phyloP scores from a whole-genome alignment of 768 basidiomycete species.

The Tephrocybe sp. region DNA sequence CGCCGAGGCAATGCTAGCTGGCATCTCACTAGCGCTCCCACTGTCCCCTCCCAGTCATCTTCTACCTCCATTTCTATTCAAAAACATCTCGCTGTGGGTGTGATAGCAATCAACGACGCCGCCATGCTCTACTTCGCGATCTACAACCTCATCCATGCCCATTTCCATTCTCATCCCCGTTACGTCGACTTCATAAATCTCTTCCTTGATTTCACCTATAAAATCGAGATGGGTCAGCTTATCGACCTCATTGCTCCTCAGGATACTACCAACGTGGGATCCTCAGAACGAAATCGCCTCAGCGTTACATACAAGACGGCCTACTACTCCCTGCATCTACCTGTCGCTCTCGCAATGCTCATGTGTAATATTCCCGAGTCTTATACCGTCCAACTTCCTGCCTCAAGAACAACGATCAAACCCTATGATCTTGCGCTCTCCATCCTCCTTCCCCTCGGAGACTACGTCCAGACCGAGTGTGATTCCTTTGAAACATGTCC shows the following conservation, averaged over 20 bases:
- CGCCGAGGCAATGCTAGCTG: slow-evolving; percentile 94
- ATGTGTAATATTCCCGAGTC: slow-evolving; percentile 60
- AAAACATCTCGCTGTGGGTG: slow-evolving; percentile 50
- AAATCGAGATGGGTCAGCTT: slow-evolving; percentile 95
- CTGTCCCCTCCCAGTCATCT: slow-evolving; percentile 16
- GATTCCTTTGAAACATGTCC: slow-evolving; percentile 64
- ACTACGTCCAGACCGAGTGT: slow-evolving; percentile 99
- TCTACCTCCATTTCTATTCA: slow-evolving; percentile 6
- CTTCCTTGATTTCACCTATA: slow-evolving; percentile 87
- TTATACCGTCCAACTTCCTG: slow-evolving; percentile 29
- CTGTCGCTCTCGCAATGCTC: slow-evolving; percentile 92
- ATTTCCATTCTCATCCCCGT: slow-evolving; percentile 77
- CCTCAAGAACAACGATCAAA: slow-evolving; percentile 27
- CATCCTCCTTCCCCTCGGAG: slow-evolving; percentile 89
- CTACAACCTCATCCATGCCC: slow-evolving; percentile 82
- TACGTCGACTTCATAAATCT: slow-evolving; percentile 90
- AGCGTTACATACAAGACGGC: slow-evolving; percentile 98
- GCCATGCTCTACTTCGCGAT: slow-evolving; percentile 97
- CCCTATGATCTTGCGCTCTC: slow-evolving; percentile 73
- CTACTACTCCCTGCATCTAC: slow-evolving; percentile 98
- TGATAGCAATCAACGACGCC: slow-evolving; percentile 92
- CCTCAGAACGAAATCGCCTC: slow-evolving; percentile 83
- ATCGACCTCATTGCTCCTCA: slow-evolving; percentile 97
- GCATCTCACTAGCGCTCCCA: slow-evolving; percentile 51
- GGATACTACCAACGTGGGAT: slow-evolving; percentile 77